Conservation (phyloP, 2,329 filamentous ascomycete genomes). For the Fusarium drepaniforme region DNA sequence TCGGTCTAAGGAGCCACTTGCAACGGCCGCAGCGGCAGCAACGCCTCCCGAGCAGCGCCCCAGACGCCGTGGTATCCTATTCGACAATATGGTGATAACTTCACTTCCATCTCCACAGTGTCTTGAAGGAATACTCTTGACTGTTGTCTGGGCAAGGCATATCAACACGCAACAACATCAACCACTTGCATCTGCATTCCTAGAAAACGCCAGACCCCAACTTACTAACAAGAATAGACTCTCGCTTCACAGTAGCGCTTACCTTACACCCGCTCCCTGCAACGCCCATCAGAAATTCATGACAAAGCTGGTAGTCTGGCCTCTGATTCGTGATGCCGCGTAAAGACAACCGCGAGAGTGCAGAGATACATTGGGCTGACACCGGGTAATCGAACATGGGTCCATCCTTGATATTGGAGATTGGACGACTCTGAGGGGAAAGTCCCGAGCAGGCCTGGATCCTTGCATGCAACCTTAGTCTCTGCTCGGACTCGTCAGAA, state of each 20-base stretch:
- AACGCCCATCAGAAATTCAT: not conserved
- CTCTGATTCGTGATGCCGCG: not conserved
- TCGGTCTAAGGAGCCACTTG: not conserved
- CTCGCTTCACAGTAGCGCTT: conserved; percentile 1
- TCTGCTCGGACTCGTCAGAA: not conserved
- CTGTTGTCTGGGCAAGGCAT: not conserved
- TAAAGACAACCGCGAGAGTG: not conserved
- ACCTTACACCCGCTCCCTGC: not conserved
- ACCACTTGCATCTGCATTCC: not conserved
- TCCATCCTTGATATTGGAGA: not conserved
- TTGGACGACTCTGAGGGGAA: not conserved
- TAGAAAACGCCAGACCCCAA: not conserved
- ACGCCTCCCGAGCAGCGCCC: not conserved
- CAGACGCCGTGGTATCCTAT: not conserved
- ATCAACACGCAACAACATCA: not conserved
- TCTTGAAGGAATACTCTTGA: not conserved
- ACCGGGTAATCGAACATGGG: not conserved
- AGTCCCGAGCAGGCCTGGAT: not conserved
- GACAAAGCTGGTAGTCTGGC: not conserved
- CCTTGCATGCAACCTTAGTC: conserved; percentile 3
- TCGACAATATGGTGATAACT: not conserved
- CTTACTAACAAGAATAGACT: not conserved
- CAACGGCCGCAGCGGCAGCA: not conserved
- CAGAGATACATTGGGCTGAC: not conserved
- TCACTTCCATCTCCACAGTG: not conserved